These are phyloP conservation scores for Inosperma sp. DNA, from an alignment of 768 basidiomycete genomes.

Conservation along the genomic window DNA sequence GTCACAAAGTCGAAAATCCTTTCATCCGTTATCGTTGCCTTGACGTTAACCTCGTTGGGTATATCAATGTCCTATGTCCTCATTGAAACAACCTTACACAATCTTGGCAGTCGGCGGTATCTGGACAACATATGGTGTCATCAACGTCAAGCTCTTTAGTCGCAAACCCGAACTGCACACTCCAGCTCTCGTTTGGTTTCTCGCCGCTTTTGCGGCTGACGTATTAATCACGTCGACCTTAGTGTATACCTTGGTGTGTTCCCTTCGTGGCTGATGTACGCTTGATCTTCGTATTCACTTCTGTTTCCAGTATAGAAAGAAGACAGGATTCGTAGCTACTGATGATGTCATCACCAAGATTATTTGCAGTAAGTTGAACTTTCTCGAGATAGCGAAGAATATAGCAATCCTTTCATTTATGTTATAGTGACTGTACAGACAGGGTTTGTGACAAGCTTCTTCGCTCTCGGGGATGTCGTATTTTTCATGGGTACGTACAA, in stretches of 20 bases:
- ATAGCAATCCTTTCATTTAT: slow-evolving; percentile 10
- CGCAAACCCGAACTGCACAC: slow-evolving; percentile 42
- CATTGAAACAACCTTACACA: background rate
- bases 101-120: slow-evolving; percentile 33
- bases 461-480: slow-evolving; percentile 38
- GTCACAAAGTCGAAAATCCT: no score
- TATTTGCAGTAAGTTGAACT: slow-evolving; percentile 24
- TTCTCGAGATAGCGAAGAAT: no score
- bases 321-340: no score
- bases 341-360: slow-evolving; percentile 36
- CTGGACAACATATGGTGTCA: slow-evolving; percentile 36
- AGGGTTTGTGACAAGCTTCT: slow-evolving; percentile 38
- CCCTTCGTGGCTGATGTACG: background rate
- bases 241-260: slow-evolving; percentile 34
- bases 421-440: slow-evolving; percentile 39
- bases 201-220: slow-evolving; percentile 39
- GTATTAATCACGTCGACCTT: slow-evolving; percentile 38
- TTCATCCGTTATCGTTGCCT: slow-evolving; percentile 34
- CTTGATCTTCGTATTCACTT: background rate
- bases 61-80: background rate
- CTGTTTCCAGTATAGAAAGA: slow-evolving; percentile 28
- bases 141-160: slow-evolving; percentile 32
- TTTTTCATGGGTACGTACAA: slow-evolving; percentile 39
- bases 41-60: slow-evolving; percentile 37
- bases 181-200: slow-evolving; percentile 42